phyloP scores from a whole-genome alignment of 805 yeast species.

The Schwanniomyces yamadae region DNA sequence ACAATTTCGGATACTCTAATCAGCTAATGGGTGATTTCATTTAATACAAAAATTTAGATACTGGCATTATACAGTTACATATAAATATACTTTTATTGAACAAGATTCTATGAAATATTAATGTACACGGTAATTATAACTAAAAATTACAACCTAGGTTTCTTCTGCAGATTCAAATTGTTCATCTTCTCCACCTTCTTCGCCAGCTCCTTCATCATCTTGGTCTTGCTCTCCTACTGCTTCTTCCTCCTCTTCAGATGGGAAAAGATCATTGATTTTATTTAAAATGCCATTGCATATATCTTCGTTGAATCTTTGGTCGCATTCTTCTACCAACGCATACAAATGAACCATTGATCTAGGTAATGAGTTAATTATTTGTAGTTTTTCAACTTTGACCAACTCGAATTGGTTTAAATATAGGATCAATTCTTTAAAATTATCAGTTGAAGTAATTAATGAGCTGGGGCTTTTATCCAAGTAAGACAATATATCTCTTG shows the following conservation, averaged over 20 bases:
- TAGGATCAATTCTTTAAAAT: slow-evolving; percentile 39
- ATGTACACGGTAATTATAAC: slow-evolving; percentile 4
- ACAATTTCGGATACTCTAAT: slow-evolving; percentile 12
- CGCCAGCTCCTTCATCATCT: slow-evolving; percentile 29
- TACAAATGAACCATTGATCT: slow-evolving; percentile 74
- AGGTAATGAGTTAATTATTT: slow-evolving; percentile 80
- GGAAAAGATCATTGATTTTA: slow-evolving; percentile 54
- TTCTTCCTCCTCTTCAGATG: slow-evolving; percentile 35
- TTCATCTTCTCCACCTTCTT: slow-evolving; percentile 20
- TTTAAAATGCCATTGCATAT: slow-evolving; percentile 59
- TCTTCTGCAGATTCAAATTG: slow-evolving; percentile 10
- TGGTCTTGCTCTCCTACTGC: slow-evolving; percentile 23
- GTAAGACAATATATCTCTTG: slow-evolving; percentile 47
- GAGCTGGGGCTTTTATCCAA: slow-evolving; percentile 29
- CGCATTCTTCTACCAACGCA: slow-evolving; percentile 89
- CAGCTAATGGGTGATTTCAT: slow-evolving; percentile 23
- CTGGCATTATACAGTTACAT: too few species aligned
- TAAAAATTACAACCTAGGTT: slow-evolving; percentile 1
- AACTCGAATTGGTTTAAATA: slow-evolving; percentile 52
- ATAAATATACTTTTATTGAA: background rate
- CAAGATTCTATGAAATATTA: slow-evolving; percentile 3
- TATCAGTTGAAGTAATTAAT: slow-evolving; percentile 18
- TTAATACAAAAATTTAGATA: slow-evolving; percentile 8
- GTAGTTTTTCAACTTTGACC: slow-evolving; percentile 81
- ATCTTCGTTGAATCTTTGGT: slow-evolving; percentile 72